These are phyloP conservation scores for Sarocladium oryzae DNA, from an alignment of 2,329 filamentous ascomycete genomes.

Conservation along the genomic window DNA sequence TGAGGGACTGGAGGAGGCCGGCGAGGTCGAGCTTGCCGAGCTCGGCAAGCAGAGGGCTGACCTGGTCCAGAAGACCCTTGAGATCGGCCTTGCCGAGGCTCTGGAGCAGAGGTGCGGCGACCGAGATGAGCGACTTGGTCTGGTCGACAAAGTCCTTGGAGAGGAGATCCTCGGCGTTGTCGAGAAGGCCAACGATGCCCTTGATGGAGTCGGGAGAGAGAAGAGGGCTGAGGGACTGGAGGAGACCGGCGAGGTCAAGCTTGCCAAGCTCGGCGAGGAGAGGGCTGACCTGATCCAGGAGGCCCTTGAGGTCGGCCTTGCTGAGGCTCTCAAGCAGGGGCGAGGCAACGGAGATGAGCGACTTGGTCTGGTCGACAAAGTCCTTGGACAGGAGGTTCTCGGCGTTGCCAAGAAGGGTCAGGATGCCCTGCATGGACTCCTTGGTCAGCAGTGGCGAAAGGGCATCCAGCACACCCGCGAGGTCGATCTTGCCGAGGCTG, in stretches of 20 bases:
- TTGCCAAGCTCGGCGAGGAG: constrained; percentile 23
- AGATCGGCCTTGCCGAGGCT: constrained; percentile 29
- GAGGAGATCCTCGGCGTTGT: constrained; percentile 28
- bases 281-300: constrained; percentile 23
- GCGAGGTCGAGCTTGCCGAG: constrained; percentile 26
- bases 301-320: constrained; percentile 23
- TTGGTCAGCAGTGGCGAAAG: constrained; percentile 24
- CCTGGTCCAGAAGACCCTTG: constrained; percentile 23
- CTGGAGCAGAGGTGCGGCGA: constrained; percentile 29
- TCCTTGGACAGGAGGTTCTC: constrained; percentile 21
- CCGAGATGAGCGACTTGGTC: constrained; percentile 24
- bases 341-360: constrained; percentile 19
- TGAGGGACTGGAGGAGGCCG: constrained; percentile 24
- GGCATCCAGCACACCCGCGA: constrained; percentile 21
- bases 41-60: constrained; percentile 23
- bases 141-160: constrained; percentile 24
- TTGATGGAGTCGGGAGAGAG: constrained; percentile 26
- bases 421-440: constrained; percentile 24
- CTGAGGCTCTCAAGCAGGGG: constrained; percentile 25
- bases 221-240: constrained; percentile 26
- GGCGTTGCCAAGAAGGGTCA: constrained; percentile 27
- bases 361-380: constrained; percentile 21
- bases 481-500: constrained; percentile 22
- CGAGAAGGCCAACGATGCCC: constrained; percentile 26
- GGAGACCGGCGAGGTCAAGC: constrained; percentile 26